Conservation (phyloP, 768 basidiomycete genomes). For the Tricholoma matsutake region DNA sequence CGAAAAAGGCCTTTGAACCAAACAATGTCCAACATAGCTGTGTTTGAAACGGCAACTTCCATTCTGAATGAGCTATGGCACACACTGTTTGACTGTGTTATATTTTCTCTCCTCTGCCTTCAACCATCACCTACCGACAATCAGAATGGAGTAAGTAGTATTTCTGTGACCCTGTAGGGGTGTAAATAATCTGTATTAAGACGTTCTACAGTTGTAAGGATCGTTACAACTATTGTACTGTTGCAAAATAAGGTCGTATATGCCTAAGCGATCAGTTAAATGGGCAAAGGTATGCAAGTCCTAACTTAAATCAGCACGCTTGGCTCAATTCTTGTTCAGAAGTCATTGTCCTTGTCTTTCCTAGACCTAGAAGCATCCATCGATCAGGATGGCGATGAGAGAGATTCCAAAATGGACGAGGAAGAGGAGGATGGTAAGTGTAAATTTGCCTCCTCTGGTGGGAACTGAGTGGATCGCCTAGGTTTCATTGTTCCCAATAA, state of each 20-base stretch:
- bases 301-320: neutral
- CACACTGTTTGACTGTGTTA: too few relatives aligned
- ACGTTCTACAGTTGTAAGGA: too few relatives aligned
- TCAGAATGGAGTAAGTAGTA: too few relatives aligned
- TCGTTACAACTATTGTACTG: neutral
- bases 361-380: neutral
- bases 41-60: too few relatives aligned
- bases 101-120: too few relatives aligned
- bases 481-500: neutral
- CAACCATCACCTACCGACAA: too few relatives aligned
- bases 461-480: neutral
- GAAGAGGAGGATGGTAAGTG: neutral
- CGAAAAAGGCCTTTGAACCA: too few relatives aligned
- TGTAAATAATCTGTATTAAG: too few relatives aligned
- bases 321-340: neutral
- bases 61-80: too few relatives aligned
- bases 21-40: too few relatives aligned
- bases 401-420: neutral
- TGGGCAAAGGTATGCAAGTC: neutral
- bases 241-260: neutral
- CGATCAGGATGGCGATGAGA: neutral
- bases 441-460: neutral
- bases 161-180: too few relatives aligned
- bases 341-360: neutral
- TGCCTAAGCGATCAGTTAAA: neutral